A percentile compares a stretch with the other conserved stretches of the same genome.
Evolutionary conservation across 495 filamentous ascomycete genomes (phyloP).

Genomic region (Aspergillus saccharolyticus): DNA sequence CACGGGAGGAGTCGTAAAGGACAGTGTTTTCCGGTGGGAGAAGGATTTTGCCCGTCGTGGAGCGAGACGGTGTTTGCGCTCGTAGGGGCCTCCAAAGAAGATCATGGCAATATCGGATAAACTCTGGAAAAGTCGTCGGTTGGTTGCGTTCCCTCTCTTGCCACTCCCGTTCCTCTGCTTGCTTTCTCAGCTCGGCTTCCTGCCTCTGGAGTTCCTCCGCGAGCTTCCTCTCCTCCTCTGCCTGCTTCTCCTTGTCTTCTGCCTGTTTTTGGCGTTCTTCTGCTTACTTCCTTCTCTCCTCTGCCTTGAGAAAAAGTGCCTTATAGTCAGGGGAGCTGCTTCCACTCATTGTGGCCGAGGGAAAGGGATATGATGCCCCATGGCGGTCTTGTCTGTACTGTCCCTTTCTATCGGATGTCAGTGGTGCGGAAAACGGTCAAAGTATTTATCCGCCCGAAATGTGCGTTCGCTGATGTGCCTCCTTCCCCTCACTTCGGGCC

Average conservation of each 20-base stretch:
- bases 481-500: too few species aligned
- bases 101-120: constrained; percentile 27
- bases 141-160: constrained; percentile 12
- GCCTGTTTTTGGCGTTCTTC: not conserved
- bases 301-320: constrained; percentile 2
- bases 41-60: constrained; percentile 27
- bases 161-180: not conserved
- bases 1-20: constrained; percentile 27
- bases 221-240: not conserved
- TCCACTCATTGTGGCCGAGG: not conserved
- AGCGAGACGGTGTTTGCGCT: constrained; percentile 27
- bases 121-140: constrained; percentile 30
- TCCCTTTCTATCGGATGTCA: too few species aligned
- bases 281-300: not conserved
- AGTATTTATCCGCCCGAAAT: too few species aligned
- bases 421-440: too few species aligned
- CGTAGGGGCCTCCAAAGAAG: constrained; percentile 18
- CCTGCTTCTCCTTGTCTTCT: not conserved
- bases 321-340: constrained; percentile 2
- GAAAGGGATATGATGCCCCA: not conserved
- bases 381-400: too few species aligned
- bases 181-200: not conserved
- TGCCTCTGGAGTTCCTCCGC: not conserved
- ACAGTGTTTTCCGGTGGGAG: constrained; percentile 28
- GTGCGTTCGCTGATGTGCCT: too few species aligned